These are phyloP conservation scores for Phytophthora colocasiae DNA, from an alignment of 352 stramenopile genomes.

Conservation along the genomic window DNA sequence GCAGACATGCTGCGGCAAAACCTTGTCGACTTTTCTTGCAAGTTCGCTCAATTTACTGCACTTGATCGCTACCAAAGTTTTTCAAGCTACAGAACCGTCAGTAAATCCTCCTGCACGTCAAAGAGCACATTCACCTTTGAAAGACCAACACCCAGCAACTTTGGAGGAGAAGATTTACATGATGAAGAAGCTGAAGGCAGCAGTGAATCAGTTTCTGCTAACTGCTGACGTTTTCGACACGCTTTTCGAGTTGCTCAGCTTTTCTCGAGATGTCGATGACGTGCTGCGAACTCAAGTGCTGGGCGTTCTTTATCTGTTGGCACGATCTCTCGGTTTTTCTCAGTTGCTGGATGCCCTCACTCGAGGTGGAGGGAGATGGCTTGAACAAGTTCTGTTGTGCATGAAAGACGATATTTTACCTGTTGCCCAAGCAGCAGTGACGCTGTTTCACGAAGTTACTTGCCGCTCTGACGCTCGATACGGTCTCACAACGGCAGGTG, in stretches of 20 bases:
- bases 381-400: slow-evolving; percentile 56
- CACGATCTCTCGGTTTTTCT: slow-evolving; percentile 58
- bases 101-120: slow-evolving; percentile 5
- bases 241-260: slow-evolving; percentile 44
- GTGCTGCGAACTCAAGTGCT: slow-evolving; percentile 22
- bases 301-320: slow-evolving; percentile 40
- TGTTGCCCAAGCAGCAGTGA: slow-evolving; percentile 49
- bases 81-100: slow-evolving; percentile 18
- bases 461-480: slow-evolving; percentile 56
- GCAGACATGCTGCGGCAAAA: slow-evolving; percentile 3
- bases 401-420: slow-evolving; percentile 42
- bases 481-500: slow-evolving; percentile 70
- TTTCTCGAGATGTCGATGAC: slow-evolving; percentile 21
- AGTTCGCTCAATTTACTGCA: slow-evolving; percentile 31
- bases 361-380: slow-evolving; percentile 52
- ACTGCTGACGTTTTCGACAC: slow-evolving; percentile 44
- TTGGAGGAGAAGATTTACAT: slow-evolving; percentile 27
- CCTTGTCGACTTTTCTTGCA: slow-evolving; percentile 2
- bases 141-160: background rate
- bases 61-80: slow-evolving; percentile 25
- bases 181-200: slow-evolving; percentile 31
- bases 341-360: slow-evolving; percentile 65
- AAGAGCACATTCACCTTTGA: slow-evolving; percentile 2
- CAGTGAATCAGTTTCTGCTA: slow-evolving; percentile 31
- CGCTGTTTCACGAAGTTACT: slow-evolving; percentile 70